These are phyloP conservation scores for Leccinum uliginosum DNA, from an alignment of 768 basidiomycete species.

Conservation along the genomic window DNA sequence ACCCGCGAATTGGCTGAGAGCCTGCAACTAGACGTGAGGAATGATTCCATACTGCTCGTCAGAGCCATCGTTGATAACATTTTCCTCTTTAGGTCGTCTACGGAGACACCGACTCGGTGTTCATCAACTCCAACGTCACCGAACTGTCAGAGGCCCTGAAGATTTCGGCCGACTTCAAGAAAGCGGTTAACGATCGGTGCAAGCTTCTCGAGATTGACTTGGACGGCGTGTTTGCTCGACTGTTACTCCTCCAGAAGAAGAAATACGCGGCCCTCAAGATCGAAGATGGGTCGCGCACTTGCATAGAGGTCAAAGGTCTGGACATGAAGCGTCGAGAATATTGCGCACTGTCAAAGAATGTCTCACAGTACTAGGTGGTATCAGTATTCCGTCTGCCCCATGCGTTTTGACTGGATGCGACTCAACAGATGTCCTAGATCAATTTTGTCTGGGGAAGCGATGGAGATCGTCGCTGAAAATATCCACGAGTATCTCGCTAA, in stretches of 20 bases:
- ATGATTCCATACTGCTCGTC: not conserved
- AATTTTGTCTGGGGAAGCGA: constrained; percentile 89
- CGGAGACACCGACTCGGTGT: constrained; percentile 98
- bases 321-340: constrained; percentile 99
- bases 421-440: constrained; percentile 72
- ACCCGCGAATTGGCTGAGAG: constrained; percentile 91
- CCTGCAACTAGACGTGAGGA: constrained; percentile 78
- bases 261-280: constrained; percentile 98
- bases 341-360: constrained; percentile 83
- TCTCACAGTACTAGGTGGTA: constrained; percentile 77
- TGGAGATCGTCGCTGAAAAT: constrained; percentile 82
- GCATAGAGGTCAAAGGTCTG: constrained; percentile 90
- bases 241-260: constrained; percentile 95
- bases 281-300: constrained; percentile 73
- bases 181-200: constrained; percentile 93
- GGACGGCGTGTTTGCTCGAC: constrained; percentile 88
- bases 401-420: constrained; percentile 1
- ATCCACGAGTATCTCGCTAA: constrained; percentile 88
- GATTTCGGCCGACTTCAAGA: constrained; percentile 91
- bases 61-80: not conserved
- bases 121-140: constrained; percentile 93
- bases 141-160: constrained; percentile 86
- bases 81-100: constrained; percentile 49
- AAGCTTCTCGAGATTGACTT: constrained; percentile 95
- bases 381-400: not conserved